Base-by-base conservation (phyloP, 306 rosid species). In the Hippophae rhamnoides region DNA sequence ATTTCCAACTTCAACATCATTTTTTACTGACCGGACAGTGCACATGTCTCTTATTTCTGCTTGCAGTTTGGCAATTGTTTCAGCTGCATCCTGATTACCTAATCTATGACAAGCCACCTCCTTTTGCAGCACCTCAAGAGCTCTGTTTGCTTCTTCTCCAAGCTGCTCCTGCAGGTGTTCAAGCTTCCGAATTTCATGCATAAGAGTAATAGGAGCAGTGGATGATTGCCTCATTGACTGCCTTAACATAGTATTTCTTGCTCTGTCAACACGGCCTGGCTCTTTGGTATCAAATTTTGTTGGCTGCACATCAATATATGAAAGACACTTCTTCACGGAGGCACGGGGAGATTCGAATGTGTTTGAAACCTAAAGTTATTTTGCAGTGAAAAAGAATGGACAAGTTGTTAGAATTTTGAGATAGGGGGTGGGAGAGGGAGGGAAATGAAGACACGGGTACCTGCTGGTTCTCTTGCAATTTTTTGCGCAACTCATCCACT, bases 21-120 rank as follows among this genome's bases (percentile, higher is more conserved):
- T 89, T 42, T 84, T 80, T 45, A 55, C 71, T 58, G 89, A 63
- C 60, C 73, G 82, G 61, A 86, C 86, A 9, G 86, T 11, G 43
- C 83, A 81, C 97, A 93, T 93, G 65, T 82, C 99, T 74, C 94
- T 82, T 67, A 93, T 93, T 76, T 93, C 99, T 57, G 80, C 84
- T 71, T 89, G 99, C 73, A 93, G 72, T 73, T 93, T 93, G 25
- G 99, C 99, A 72, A 93, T 89, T 60, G 99, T 93, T 75, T 93
- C 97, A 40, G 97, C 99, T 58, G 99, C 99, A 82, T 89, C 97
- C 81, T 93, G 97, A 72, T 93, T 93, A 47, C 99, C 99, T 52
- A 84, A 78, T 68, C 99, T 86, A 73, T 93, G 99, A 69, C 99
- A 93, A 66, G 95, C 95, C 63, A 93, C 99, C 77, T 93, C 97